Evolutionary conservation across 805 yeast genomes (phyloP), one percentile per base, ranked within the genome.

Genomic region (Henningerozyma blattae): DNA sequence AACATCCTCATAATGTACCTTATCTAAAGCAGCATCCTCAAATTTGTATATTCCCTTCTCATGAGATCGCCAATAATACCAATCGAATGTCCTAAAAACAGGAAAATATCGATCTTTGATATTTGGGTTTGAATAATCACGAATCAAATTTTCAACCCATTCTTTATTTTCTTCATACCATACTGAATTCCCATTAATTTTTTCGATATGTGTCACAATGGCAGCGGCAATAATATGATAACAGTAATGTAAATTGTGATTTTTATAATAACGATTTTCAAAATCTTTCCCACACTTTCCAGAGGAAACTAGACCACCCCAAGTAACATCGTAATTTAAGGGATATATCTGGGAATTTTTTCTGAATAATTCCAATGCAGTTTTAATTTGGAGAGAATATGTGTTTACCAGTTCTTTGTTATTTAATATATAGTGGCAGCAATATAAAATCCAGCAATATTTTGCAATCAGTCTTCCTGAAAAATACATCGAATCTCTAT

Each of bases 381-480:
- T 46, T 48, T 83, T 80, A 42, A 87, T 53, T 36, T 68, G 67
- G 1, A 68, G 67, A 29, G 85, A 59, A 27, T 81, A 59, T 7
- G 54, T 53, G 12, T 53, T 44, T 1, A 91, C 68, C 35, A 79
- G 56, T 1, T 48, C 53, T 0, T 57, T 50, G 49, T 87, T 80
- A 15, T 70, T 52, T 30, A 89, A 54, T 15, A 89, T 66, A 40
- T 66, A 75, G 35, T 79, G 75, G 26, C 78, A 74, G 9, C 77
- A 83, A 41, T 80, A 80, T 12, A 85, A 64, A 34, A 91, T 69
- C 66, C 81, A 80, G 0, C 97, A 95, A 58, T 82, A 91, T 59
- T 87, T 91, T 44, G 86, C 95, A 32, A 87, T 61, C 18, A 75
- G 67, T 54, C 91, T 89, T 10, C 97, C 98, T 2, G 94, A 70